phyloP scores from a whole-genome alignment of 306 rosid genomes.

The Fragaria ananassa region DNA sequence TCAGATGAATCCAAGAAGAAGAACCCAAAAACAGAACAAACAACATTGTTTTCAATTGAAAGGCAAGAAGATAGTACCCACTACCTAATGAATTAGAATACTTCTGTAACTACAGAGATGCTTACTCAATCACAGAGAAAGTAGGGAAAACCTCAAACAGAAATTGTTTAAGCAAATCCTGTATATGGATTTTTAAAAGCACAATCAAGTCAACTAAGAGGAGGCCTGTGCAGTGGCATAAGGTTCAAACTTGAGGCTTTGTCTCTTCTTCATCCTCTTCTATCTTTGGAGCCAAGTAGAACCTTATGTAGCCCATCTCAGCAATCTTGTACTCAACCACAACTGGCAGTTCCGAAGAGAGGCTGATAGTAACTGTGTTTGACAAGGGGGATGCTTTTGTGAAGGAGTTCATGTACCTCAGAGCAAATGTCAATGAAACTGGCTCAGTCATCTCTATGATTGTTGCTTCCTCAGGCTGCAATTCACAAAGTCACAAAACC shows the following conservation, averaged over 20 bases:
- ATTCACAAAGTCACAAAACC: not conserved
- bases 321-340: slow-evolving; percentile 65
- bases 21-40: not conserved
- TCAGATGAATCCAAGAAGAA: not conserved
- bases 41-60: slow-evolving; percentile 7
- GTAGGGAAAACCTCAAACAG: not conserved
- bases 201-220: not conserved
- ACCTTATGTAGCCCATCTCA: slow-evolving; percentile 69
- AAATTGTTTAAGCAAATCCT: not conserved
- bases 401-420: slow-evolving; percentile 91
- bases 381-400: slow-evolving; percentile 87
- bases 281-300: slow-evolving; percentile 91
- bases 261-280: slow-evolving; percentile 77
- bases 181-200: not conserved
- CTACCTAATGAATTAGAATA: not conserved
- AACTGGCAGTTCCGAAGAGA: slow-evolving; percentile 62
- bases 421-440: slow-evolving; percentile 77
- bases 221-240: not conserved
- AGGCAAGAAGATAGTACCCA: slow-evolving; percentile 5
- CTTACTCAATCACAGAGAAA: not conserved
- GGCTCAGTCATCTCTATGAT: slow-evolving; percentile 83
- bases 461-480: slow-evolving; percentile 63
- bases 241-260: slow-evolving; percentile 28
- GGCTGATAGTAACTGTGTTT: slow-evolving; percentile 58
- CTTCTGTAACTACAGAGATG: slow-evolving; percentile 14